Base-by-base conservation (phyloP, 1,284 basidiomycete genomes). In the Ceratobasidium sp. region DNA sequence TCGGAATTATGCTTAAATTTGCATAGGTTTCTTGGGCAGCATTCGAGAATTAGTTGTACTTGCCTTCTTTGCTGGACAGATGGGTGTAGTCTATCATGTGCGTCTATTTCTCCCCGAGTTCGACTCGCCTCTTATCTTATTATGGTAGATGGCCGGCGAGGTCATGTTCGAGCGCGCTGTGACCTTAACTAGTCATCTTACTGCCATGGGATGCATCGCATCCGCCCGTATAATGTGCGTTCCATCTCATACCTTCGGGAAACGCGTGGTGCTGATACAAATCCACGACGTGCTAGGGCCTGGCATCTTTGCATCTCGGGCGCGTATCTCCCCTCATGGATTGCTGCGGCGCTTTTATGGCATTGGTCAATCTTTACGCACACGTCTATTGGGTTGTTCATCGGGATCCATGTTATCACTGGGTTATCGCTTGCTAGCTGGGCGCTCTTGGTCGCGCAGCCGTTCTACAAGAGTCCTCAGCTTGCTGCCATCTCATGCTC, bases 131-230 rank as follows among this genome's bases (percentile, higher is more conserved):
- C 85, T 74, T 92, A 85, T 79, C 80, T 91, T 32, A 89, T 89
- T 9, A 92, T 92, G 91, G 77, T 90, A 92, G 73, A 85, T 92
- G 2, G 88, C 91, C 8, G 91, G 90, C 3, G 84, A 88, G 14
- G 86, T 90, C 73, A 83, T 88, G 30, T 84, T 82, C 0, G 91
- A 92, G 77, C 83, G 90, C 54, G 88, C 89, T 0, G 84, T 82
- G 61, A 79, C 85, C 9, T 78, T 92, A 43, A 90, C 91, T 0
- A 82, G 86, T 9, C 89, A 92, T 77, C 86, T 92, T 81, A 89
- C 89, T 77, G 89, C 86, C 5, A 92, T 92, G 91, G 91, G 91
- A 3, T 84, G 92, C 38, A 80, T 86, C 1, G 89, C 91, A 76
- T 87, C 86, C 0, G 89, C 91, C 16, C 84, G 89, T 30, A 86